Evolutionary conservation across 305 asterid species (phyloP).

Genomic region (Fraxinus albicans): DNA sequence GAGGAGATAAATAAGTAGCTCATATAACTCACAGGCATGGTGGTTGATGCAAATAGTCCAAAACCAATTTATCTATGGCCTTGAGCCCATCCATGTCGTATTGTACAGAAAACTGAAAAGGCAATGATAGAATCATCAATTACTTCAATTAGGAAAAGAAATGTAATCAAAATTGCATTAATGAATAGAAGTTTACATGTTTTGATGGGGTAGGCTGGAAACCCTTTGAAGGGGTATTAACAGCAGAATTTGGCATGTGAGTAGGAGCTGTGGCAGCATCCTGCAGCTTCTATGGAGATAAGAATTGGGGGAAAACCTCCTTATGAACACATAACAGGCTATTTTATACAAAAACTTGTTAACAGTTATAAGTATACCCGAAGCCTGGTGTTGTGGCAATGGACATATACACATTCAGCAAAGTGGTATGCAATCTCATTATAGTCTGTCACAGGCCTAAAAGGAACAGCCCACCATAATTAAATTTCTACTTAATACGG

Average conservation of each 20-base stretch:
- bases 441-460: constrained; percentile 73
- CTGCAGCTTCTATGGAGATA: constrained; percentile 48
- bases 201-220: constrained; percentile 53
- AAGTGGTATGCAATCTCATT: constrained; percentile 82
- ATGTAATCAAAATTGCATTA: constrained; percentile 1
- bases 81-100: constrained; percentile 38
- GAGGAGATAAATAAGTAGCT: constrained; percentile 20
- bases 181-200: constrained; percentile 37
- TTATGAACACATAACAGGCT: not conserved
- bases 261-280: constrained; percentile 44
- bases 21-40: constrained; percentile 57
- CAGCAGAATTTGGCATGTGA: constrained; percentile 48
- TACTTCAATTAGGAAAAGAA: constrained; percentile 9
- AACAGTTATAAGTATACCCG: constrained; percentile 46
- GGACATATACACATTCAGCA: constrained; percentile 77
- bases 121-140: constrained; percentile 18
- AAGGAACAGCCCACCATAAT: constrained; percentile 22
- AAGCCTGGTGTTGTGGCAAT: constrained; percentile 64
- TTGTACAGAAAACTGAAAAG: constrained; percentile 55
- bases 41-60: constrained; percentile 65
- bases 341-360: not conserved
- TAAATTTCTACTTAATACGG: not conserved
- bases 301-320: not conserved
- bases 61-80: constrained; percentile 44
- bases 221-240: constrained; percentile 63